Base-by-base conservation (phyloP, 371 early-diverging fungal genomes). In the Haplosporangium sp. region DNA sequence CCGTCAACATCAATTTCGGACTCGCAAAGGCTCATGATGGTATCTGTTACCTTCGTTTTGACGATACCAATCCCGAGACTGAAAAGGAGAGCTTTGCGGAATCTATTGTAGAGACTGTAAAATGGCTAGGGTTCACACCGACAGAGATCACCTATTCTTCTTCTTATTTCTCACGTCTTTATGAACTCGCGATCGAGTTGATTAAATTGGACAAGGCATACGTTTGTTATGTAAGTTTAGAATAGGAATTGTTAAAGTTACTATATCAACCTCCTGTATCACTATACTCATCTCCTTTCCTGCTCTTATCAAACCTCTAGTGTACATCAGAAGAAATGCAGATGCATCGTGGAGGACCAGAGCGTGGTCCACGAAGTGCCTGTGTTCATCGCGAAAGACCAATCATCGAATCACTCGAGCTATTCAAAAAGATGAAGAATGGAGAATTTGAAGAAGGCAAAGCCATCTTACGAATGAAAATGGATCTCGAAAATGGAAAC, bases 31-130 rank as follows among this genome's bases (percentile, higher is more conserved):
- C 95, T 13, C 94, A 96, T 85, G 89, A 93, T 61, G 99, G 99
- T 53, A 83, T 92, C 68, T 94, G 95, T 67, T 97, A 98, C 86
- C 89, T 99, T 76, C 93, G 99, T 69, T 99, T 96, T 82, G 99
- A 99, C 84, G 99, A 99, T 86, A 99, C 99, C 59, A 99, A 99
- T 84, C 99, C 99, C 39, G 74, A 93, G 86, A 97, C 99, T n/a
- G 99, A 99, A 83, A 97, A 99, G 86, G 94, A 96, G 72, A 88
- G 92, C 61, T 99, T 98, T 85, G 98, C 98, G 73, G 88, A 88
- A n/a, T 94, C 98, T n/a, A 99, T 99, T 75, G 77, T 94, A 58
- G 98, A 99, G 65, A 95, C 96, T 47, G 91, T 99, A 27, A 84
- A 91, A 78, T 99, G 99, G 99, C 93, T 99, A 50, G 99, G 99